Base-by-base conservation (phyloP, 441 rosid species). In the Euphorbia celastroides region DNA sequence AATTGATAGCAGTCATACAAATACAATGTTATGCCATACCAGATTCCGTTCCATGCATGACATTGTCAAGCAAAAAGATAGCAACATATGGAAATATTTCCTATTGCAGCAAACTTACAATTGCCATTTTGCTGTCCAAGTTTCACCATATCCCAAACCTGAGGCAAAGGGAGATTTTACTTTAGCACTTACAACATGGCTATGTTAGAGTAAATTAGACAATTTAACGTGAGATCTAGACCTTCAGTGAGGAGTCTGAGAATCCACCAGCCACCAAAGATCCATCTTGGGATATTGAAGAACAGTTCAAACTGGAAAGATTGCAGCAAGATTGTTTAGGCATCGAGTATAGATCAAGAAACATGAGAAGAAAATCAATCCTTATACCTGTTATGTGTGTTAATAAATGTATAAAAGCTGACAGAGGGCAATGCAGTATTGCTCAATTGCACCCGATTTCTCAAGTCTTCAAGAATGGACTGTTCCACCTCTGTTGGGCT, bases 131-230 rank as follows among this genome's bases (percentile, higher is more conserved):
- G 95, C 59, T 89, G 92, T 60, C 87, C 99, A 69, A 86, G 86
- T 81, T 90, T 90, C 71, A 96, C 99, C 95, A 90, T 92, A 77
- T 95, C 97, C 99, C 98, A 90, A 69, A 92, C 85, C 96, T 89
- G 81, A 60, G 61, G 27, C 73, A 50, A 65, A 57, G 78, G 34
- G 76, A 67, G 41, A 65, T 55, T 74, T 64, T 73, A 67, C n/a
- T n/a, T 78, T 75, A 81, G 77, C 31, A 60, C 55, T 63, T 13
- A 60, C 56, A 70, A 70, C n/a, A 13, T 56, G 70, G 70, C 31
- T 5, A 67, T 58, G 64, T 75, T 36, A 62, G 69, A 68, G 19
- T 30, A 25, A 25, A 38, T 20, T 56, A 41, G 31, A 26, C 56
- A 11, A 51, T 63, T 52, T 19, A 19, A 42, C 42, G 41, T 31